phyloP scores from a whole-genome alignment of 345 rosid species.

The Alliaria petiolata region DNA sequence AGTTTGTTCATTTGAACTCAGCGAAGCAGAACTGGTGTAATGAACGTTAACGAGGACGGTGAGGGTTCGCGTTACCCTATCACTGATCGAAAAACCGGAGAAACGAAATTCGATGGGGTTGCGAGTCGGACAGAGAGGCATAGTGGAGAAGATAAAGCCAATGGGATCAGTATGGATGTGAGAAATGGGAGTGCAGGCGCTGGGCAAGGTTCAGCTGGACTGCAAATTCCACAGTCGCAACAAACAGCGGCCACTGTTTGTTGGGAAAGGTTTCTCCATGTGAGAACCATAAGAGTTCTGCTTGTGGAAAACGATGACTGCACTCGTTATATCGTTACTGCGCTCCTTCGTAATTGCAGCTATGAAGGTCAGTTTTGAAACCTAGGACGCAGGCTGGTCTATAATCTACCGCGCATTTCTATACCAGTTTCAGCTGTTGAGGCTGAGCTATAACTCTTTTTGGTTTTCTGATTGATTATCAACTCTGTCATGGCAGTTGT shows the following conservation, averaged over 20 bases:
- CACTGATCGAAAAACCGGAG: conserved; percentile 30
- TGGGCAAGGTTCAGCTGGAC: conserved; percentile 32
- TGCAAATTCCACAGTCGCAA: conserved; percentile 43
- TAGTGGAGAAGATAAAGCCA: conserved; percentile 33
- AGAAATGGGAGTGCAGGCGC: conserved; percentile 36
- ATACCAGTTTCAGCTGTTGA: conserved; percentile 31
- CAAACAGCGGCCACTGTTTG: conserved; percentile 43
- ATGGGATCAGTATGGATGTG: conserved; percentile 34
- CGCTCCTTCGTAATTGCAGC: conserved; percentile 79
- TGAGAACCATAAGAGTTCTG: conserved; percentile 60
- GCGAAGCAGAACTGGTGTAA: conserved; percentile 44
- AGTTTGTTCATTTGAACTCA: conserved; percentile 31
- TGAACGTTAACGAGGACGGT: conserved; percentile 44
- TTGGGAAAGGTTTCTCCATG: conserved; percentile 82
- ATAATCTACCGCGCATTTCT: neutral
- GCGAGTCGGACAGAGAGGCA: conserved; percentile 23
- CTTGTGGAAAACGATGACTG: conserved; percentile 81
- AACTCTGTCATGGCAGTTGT: conserved; percentile 40
- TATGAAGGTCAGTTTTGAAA: conserved; percentile 55
- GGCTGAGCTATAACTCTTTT: neutral
- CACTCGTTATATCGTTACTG: conserved; percentile 76
- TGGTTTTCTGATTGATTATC: neutral
- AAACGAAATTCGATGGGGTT: conserved; percentile 24
- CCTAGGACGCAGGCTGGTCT: neutral
- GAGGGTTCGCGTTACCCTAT: conserved; percentile 35